phyloP scores from a whole-genome alignment of 1,284 basidiomycete genomes.

The Cystobasidium pallidum region DNA sequence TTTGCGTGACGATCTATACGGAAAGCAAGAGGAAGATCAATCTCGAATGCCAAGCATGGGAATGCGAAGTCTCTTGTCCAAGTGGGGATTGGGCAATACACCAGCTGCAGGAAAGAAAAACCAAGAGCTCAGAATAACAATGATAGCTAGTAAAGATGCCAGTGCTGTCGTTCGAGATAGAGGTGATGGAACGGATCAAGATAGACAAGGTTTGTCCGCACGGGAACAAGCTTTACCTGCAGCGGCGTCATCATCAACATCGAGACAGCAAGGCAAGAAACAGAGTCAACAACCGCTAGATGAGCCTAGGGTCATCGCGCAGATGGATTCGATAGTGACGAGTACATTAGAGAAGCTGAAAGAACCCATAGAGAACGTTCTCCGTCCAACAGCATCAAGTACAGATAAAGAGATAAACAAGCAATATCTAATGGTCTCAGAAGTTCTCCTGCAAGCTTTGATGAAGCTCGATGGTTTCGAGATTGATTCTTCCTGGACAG shows the following conservation, averaged over 20 bases:
- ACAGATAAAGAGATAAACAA: constrained; percentile 72
- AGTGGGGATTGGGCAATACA: constrained; percentile 39
- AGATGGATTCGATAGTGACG: constrained; percentile 36
- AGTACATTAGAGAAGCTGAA: constrained; percentile 35
- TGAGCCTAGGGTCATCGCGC: constrained; percentile 28
- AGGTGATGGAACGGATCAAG: constrained; percentile 13
- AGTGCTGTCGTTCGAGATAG: constrained; percentile 35
- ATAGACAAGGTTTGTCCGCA: neutral
- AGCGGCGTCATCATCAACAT: neutral
- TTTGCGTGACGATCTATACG: constrained; percentile 25
- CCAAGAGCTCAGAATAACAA: constrained; percentile 35
- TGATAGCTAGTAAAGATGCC: constrained; percentile 42
- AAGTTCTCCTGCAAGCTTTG: constrained; percentile 69
- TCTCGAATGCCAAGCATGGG: constrained; percentile 23
- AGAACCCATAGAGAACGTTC: constrained; percentile 8
- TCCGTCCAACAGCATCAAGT: constrained; percentile 73
- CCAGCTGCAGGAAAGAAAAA: constrained; percentile 26
- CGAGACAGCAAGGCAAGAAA: constrained; percentile 1
- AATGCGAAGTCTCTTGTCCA: constrained; percentile 24
- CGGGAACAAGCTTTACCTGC: neutral
- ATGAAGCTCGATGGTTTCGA: constrained; percentile 73
- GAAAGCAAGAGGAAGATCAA: constrained; percentile 25
- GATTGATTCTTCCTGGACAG: constrained; percentile 69
- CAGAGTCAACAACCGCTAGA: constrained; percentile 13
- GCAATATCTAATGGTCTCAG: constrained; percentile 64